Percentiles rank a stretch among this genome's conserved stretches.
These are phyloP conservation scores for Macrotyloma uniflorum DNA, from an alignment of 306 rosid species.

Conservation along the genomic window DNA sequence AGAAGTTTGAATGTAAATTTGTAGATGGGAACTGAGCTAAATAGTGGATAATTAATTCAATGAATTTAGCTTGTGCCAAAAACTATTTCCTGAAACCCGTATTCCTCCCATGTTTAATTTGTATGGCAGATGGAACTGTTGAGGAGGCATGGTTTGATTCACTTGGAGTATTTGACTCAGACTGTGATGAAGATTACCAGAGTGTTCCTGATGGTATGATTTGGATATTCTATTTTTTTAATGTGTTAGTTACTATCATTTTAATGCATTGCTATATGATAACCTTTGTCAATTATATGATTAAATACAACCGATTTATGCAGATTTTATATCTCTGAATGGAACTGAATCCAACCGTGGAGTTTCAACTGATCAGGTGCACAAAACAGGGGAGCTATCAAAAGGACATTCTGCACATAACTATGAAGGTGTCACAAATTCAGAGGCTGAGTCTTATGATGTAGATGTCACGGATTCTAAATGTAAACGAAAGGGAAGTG, in stretches of 20 bases:
- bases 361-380: slow-evolving; percentile 43
- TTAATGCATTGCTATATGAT: not conserved
- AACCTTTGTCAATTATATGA: not conserved
- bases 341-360: slow-evolving; percentile 49
- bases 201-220: slow-evolving; percentile 68
- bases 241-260: not conserved
- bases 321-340: slow-evolving; percentile 56
- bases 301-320: slow-evolving; percentile 18
- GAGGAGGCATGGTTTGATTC: slow-evolving; percentile 80
- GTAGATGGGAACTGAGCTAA: not conserved
- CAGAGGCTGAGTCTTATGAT: slow-evolving; percentile 19
- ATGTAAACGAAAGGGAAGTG: slow-evolving; percentile 40
- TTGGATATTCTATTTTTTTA: not conserved
- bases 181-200: slow-evolving; percentile 75
- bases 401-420: not conserved
- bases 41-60: not conserved
- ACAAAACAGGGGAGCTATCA: slow-evolving; percentile 43
- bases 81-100: not conserved
- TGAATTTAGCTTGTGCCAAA: not conserved
- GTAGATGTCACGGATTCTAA: slow-evolving; percentile 46
- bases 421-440: not conserved
- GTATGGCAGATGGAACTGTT: slow-evolving; percentile 40
- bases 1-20: not conserved
- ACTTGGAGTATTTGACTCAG: slow-evolving; percentile 58
- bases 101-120: slow-evolving; percentile 18